Conservation (phyloP, 768 basidiomycete species). For the Calocybe cyanea region DNA sequence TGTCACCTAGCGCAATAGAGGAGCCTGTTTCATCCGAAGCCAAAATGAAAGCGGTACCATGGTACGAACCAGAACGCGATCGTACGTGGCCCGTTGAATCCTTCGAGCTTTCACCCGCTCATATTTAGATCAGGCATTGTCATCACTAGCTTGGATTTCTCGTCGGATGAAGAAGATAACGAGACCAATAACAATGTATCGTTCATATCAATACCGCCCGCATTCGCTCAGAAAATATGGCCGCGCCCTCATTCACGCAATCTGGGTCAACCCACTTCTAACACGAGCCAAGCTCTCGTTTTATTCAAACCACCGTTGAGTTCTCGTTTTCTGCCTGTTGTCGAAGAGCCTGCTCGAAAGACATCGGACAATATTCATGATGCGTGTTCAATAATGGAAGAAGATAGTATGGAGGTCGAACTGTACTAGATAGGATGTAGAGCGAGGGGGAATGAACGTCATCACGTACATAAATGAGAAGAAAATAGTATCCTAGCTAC, state of each 20-base stretch:
- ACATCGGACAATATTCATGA: neutral
- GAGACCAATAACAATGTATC: constrained; percentile 17
- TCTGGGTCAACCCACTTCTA: constrained; percentile 13
- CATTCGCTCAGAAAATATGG: constrained; percentile 43
- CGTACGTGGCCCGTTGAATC: constrained; percentile 38
- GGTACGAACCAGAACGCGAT: constrained; percentile 70
- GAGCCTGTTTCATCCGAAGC: constrained; percentile 46
- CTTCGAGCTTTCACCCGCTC: neutral
- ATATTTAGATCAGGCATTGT: constrained; percentile 51
- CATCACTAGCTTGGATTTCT: constrained; percentile 54
- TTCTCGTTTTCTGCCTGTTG: neutral
- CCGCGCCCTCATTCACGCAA: constrained; percentile 22
- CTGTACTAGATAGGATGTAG: constrained; percentile 15
- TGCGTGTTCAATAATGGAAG: constrained; percentile 20
- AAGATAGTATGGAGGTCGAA: constrained; percentile 58
- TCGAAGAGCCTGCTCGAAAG: constrained; percentile 11
- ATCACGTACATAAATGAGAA: constrained; percentile 10
- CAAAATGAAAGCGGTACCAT: constrained; percentile 59
- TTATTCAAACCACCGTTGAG: constrained; percentile 40
- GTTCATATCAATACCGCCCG: constrained; percentile 36
- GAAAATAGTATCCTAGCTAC: constrained; percentile 16
- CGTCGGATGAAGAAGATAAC: constrained; percentile 39
- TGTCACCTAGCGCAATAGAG: constrained; percentile 35
- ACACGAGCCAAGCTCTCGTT: constrained; percentile 46
- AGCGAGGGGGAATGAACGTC: constrained; percentile 10